These are phyloP conservation scores for Monosporascus sp. DNA, from an alignment of 2,329 filamentous ascomycete genomes.

Conservation along the genomic window DNA sequence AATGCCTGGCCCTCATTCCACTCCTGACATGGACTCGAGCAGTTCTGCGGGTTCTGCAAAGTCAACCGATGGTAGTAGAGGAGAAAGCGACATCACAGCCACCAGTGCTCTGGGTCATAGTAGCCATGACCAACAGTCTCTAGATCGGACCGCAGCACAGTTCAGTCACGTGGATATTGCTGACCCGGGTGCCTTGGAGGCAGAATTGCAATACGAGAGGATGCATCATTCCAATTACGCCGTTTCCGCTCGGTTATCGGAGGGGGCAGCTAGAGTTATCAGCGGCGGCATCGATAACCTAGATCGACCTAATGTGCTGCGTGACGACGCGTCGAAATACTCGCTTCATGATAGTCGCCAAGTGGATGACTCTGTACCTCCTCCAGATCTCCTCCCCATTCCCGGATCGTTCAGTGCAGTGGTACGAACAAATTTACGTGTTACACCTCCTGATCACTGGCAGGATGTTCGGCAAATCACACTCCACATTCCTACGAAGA, in stretches of 20 bases:
- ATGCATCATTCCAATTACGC: conserved; percentile 6
- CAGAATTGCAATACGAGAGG: conserved; percentile 16
- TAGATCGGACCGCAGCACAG: conserved; percentile 21
- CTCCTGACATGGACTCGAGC: not conserved
- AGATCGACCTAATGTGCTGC: conserved; percentile 33
- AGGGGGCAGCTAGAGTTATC: conserved; percentile 11
- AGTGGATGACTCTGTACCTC: conserved; percentile 18
- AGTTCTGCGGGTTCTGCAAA: not conserved
- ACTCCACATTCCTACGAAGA: conserved; percentile 41
- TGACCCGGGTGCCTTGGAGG: conserved; percentile 13
- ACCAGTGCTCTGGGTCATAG: not conserved
- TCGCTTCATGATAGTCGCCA: conserved; percentile 16
- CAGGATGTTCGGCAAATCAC: conserved; percentile 87
- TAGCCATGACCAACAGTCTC: conserved; percentile 5
- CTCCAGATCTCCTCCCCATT: conserved; percentile 46
- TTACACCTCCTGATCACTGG: conserved; percentile 77
- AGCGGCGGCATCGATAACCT: conserved; percentile 21
- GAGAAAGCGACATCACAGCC: not conserved
- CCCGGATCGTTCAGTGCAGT: conserved; percentile 51
- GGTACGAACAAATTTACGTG: conserved; percentile 61
- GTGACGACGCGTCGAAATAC: conserved; percentile 30
- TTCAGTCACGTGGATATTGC: conserved; percentile 23
- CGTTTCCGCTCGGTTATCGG: conserved; percentile 19
- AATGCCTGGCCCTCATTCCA: conserved; percentile 7
- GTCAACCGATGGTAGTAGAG: not conserved